These are phyloP conservation scores for Cunninghamia lanceolata DNA, from an alignment of 75 land plant genomes.

Conservation along the genomic window DNA sequence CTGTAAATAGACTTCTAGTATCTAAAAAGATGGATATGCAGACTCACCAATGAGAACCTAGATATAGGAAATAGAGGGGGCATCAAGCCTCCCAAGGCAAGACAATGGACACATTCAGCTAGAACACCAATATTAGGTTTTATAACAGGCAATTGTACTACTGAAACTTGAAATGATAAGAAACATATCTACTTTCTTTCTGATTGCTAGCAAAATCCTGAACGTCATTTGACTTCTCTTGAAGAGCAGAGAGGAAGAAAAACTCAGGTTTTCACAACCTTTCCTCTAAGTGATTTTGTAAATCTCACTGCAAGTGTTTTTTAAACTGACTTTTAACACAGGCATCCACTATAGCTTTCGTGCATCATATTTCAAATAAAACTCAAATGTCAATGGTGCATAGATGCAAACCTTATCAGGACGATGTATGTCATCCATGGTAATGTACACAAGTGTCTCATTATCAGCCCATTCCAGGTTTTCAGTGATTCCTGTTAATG, in stretches of 20 bases:
- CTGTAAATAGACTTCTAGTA: background rate
- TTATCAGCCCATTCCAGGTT: conserved; percentile 85
- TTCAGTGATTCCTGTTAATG: conserved; percentile 47
- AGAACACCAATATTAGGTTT: background rate
- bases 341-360: background rate
- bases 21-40: background rate
- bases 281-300: background rate
- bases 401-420: conserved; percentile 73
- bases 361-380: background rate
- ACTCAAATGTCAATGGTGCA: background rate
- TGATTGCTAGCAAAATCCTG: background rate
- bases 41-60: background rate
- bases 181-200: background rate
- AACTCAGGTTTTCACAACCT: background rate
- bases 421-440: conserved; percentile 88
- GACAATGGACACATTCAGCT: background rate
- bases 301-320: background rate
- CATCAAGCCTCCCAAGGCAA: too few relatives aligned
- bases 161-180: background rate
- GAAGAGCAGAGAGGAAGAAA: background rate
- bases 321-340: background rate
- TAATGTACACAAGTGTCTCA: conserved; percentile 68
- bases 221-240: background rate
- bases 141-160: background rate
- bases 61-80: background rate